Percentiles rank a stretch among this genome's conserved stretches.
Evolutionary conservation across 768 basidiomycete genomes (phyloP).

Genomic region (Suillus brevipes): DNA sequence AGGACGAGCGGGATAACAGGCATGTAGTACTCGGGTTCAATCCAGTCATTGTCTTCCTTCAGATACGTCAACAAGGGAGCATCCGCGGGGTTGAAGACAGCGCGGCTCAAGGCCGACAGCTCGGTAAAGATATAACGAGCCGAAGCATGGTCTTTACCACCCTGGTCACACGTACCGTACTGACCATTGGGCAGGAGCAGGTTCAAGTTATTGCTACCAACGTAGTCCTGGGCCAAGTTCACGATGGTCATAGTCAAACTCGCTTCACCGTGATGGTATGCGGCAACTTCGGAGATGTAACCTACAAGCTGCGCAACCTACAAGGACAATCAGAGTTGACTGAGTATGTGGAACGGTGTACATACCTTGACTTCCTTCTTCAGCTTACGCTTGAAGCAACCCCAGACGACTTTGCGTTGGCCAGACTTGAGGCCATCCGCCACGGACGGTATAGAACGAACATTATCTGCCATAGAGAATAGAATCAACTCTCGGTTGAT

Average conservation of each 20-base stretch:
- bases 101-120: slow-evolving; percentile 69
- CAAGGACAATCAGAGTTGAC: background rate
- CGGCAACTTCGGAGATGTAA: slow-evolving; percentile 90
- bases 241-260: slow-evolving; percentile 89
- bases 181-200: slow-evolving; percentile 87
- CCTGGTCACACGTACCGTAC: slow-evolving; percentile 90
- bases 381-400: slow-evolving; percentile 91
- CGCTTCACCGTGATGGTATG: slow-evolving; percentile 95
- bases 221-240: slow-evolving; percentile 89
- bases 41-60: slow-evolving; percentile 79
- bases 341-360: background rate
- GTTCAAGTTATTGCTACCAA: slow-evolving; percentile 95
- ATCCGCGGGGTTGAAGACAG: slow-evolving; percentile 80
- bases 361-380: slow-evolving; percentile 87
- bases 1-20: slow-evolving; percentile 87
- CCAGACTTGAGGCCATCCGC: slow-evolving; percentile 96
- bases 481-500: slow-evolving; percentile 97
- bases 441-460: slow-evolving; percentile 94
- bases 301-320: slow-evolving; percentile 94
- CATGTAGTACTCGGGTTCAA: slow-evolving; percentile 96
- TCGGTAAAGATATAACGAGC: slow-evolving; percentile 95
- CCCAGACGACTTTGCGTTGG: slow-evolving; percentile 96
- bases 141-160: slow-evolving; percentile 96
- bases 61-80: slow-evolving; percentile 83
- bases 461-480: slow-evolving; percentile 99